These are phyloP conservation scores for Botrytis tulipae DNA, from an alignment of 2,329 filamentous ascomycete species.

Conservation along the genomic window DNA sequence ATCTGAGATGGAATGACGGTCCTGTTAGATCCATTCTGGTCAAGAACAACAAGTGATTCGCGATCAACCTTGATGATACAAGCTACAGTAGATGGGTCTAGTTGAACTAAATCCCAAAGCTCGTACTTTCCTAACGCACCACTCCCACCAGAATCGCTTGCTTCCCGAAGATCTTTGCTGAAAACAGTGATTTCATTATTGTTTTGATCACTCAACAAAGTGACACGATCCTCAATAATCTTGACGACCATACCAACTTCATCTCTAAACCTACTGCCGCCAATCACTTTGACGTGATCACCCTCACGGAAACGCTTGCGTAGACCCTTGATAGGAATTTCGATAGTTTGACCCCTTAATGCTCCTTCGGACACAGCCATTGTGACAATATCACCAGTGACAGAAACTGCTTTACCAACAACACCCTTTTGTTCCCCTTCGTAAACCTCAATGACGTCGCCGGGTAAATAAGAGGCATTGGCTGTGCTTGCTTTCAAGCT, in stretches of 20 bases:
- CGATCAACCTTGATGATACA: slow-evolving; percentile 94
- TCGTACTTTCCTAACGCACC: slow-evolving; percentile 84
- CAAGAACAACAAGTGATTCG: slow-evolving; percentile 83
- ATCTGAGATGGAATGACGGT: slow-evolving; percentile 89
- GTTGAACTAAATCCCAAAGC: slow-evolving; percentile 89
- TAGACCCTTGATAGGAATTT: slow-evolving; percentile 87
- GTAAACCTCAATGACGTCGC: slow-evolving; percentile 95
- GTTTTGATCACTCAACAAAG: slow-evolving; percentile 86
- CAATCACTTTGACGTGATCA: slow-evolving; percentile 98
- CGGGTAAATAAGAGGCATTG: slow-evolving; percentile 82
- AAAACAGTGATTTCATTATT: slow-evolving; percentile 96
- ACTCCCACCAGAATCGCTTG: slow-evolving; percentile 85
- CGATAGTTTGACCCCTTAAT: slow-evolving; percentile 78
- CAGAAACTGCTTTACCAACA: slow-evolving; percentile 78
- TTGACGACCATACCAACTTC: slow-evolving; percentile 97
- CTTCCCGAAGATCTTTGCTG: slow-evolving; percentile 92
- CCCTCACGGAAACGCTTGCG: slow-evolving; percentile 90
- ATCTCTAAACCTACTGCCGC: slow-evolving; percentile 88
- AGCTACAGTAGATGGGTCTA: slow-evolving; percentile 88
- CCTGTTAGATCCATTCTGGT: slow-evolving; percentile 82
- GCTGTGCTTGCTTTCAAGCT: slow-evolving; percentile 82
- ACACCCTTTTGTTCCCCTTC: slow-evolving; percentile 93
- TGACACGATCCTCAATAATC: slow-evolving; percentile 88
- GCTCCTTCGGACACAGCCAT: slow-evolving; percentile 81
- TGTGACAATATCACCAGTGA: slow-evolving; percentile 89